A percentile compares a stretch with the other conserved stretches of the same genome.
These are phyloP conservation scores for Populus pruinosa DNA, from an alignment of 345 rosid genomes.

Conservation along the genomic window DNA sequence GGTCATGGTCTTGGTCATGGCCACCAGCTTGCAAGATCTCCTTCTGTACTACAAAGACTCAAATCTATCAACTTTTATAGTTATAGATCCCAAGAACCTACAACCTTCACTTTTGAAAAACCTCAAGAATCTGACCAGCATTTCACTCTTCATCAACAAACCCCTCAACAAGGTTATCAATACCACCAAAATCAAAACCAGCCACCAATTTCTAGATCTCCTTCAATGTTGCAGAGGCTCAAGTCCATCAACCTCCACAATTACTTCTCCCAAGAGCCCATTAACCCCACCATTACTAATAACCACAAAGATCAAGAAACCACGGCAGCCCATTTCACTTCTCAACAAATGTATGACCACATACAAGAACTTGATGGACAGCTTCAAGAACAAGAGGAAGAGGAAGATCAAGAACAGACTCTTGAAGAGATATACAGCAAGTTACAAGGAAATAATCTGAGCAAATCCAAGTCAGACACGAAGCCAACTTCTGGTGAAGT, in stretches of 20 bases:
- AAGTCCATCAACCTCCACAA: slow-evolving; percentile 59
- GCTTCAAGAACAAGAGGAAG: not conserved
- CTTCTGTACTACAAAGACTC: slow-evolving; percentile 64
- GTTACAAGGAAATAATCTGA: slow-evolving; percentile 34
- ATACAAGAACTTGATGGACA: not conserved
- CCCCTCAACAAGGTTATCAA: not conserved
- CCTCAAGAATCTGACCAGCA: slow-evolving; percentile 33
- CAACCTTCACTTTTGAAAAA: slow-evolving; percentile 25
- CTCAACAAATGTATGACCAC: not conserved
- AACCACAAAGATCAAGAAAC: slow-evolving; percentile 1
- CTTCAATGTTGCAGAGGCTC: slow-evolving; percentile 58
- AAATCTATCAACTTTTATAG: slow-evolving; percentile 54
- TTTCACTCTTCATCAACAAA: slow-evolving; percentile 24
- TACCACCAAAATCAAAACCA: slow-evolving; percentile 4
- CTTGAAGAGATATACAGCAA: slow-evolving; percentile 57
- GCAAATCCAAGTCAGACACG: slow-evolving; percentile 57
- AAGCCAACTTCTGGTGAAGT: slow-evolving; percentile 50
- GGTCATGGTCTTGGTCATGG: not conserved
- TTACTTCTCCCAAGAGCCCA: slow-evolving; percentile 51
- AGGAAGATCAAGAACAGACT: slow-evolving; percentile 31
- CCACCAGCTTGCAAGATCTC: slow-evolving; percentile 48
- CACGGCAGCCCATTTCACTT: not conserved
- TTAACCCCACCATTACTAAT: not conserved
- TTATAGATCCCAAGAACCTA: slow-evolving; percentile 42
- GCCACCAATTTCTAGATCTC: slow-evolving; percentile 48